These are phyloP conservation scores for Phylloboletellus chloephorus DNA, from an alignment of 1,284 basidiomycete genomes.

Conservation along the genomic window DNA sequence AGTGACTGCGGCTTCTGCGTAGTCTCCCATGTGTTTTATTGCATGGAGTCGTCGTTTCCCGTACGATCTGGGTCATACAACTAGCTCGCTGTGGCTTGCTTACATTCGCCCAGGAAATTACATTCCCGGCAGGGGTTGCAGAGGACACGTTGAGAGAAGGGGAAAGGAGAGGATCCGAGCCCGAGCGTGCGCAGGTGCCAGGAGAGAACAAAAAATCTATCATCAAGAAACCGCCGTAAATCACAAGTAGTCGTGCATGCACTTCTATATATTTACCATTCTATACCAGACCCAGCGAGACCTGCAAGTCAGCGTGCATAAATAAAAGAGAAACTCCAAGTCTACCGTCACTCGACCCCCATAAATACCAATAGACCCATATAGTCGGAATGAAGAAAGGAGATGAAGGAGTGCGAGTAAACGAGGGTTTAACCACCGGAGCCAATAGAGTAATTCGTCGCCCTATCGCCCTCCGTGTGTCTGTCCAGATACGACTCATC, in stretches of 20 bases:
- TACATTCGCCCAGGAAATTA: slow-evolving; percentile 25
- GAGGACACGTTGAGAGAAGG: slow-evolving; percentile 20
- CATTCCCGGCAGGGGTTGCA: slow-evolving; percentile 14
- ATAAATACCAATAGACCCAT: slow-evolving; percentile 18
- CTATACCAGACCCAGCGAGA: slow-evolving; percentile 16
- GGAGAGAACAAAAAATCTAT: slow-evolving; percentile 6
- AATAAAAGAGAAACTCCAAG: slow-evolving; percentile 7
- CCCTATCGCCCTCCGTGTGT: slow-evolving; percentile 25
- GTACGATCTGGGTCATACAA: slow-evolving; percentile 14
- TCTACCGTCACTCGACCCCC: slow-evolving; percentile 5
- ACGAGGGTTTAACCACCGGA: slow-evolving; percentile 24
- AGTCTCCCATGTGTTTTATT: slow-evolving; percentile 21
- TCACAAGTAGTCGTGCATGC: slow-evolving; percentile 18
- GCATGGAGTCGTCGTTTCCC: slow-evolving; percentile 13
- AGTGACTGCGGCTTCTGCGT: slow-evolving; percentile 17
- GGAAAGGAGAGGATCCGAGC: slow-evolving; percentile 3
- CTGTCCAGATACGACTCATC: slow-evolving; percentile 26
- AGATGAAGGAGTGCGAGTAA: slow-evolving; percentile 1
- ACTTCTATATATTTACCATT: slow-evolving; percentile 26
- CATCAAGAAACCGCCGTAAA: slow-evolving; percentile 14
- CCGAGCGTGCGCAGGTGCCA: slow-evolving; percentile 1
- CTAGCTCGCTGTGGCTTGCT: slow-evolving; percentile 19
- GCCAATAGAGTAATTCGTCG: slow-evolving; percentile 26
- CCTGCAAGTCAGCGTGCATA: slow-evolving; percentile 17
- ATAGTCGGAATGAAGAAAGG: slow-evolving; percentile 1